phyloP scores from a whole-genome alignment of 805 yeast species.

The Candida chauliodis region DNA sequence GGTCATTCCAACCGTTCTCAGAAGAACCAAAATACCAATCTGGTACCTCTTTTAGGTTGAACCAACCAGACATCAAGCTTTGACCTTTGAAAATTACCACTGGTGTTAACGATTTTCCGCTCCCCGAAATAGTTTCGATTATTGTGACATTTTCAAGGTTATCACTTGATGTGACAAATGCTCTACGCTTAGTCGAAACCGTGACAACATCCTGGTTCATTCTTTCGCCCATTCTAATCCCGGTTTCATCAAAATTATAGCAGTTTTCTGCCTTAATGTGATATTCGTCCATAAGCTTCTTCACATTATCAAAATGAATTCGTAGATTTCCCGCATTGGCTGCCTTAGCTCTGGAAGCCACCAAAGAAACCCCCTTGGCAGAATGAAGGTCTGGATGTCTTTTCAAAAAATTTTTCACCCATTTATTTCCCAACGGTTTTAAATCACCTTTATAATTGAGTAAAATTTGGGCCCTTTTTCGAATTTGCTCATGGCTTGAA shows the following conservation, averaged over 20 bases:
- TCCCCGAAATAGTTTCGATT: background rate
- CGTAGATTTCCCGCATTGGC: too few species aligned
- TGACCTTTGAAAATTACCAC: background rate
- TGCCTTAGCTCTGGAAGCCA: background rate
- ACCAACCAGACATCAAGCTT: background rate
- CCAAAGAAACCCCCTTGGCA: background rate
- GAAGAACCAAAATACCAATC: background rate
- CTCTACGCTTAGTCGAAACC: too few species aligned
- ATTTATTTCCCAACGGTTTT: conserved; percentile 2
- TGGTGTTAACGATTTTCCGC: background rate
- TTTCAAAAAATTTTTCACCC: background rate
- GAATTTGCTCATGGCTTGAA: background rate
- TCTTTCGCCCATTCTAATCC: too few species aligned
- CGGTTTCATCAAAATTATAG: too few species aligned
- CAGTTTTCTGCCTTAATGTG: too few species aligned
- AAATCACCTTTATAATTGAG: background rate
- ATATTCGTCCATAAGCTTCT: too few species aligned
- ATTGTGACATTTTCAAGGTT: too few species aligned
- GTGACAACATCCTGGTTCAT: too few species aligned
- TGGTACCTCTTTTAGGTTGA: background rate
- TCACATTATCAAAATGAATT: too few species aligned
- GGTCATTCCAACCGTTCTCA: background rate
- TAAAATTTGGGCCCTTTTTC: background rate
- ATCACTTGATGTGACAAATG: too few species aligned
- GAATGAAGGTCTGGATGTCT: background rate